phyloP scores from a whole-genome alignment of 768 basidiomycete species.

The Hypsizygus marmoreus region DNA sequence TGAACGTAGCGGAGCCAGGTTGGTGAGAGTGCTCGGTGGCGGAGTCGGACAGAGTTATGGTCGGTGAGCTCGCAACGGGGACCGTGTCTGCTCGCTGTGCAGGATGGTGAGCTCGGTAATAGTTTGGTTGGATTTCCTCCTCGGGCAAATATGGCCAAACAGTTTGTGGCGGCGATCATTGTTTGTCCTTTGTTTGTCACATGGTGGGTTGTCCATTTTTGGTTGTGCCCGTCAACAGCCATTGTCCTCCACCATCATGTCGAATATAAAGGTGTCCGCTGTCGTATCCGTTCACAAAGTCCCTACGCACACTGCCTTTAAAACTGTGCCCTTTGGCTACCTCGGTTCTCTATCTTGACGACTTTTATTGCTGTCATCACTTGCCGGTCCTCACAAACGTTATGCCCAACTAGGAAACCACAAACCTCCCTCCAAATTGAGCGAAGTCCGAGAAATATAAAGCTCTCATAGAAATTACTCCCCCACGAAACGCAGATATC shows the following conservation, averaged over 20 bases:
- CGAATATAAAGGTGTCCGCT: slow-evolving; percentile 10
- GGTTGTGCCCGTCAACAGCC: slow-evolving; percentile 8
- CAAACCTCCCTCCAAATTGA: slow-evolving; percentile 41
- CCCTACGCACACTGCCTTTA: slow-evolving; percentile 1
- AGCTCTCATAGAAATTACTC: slow-evolving; percentile 9
- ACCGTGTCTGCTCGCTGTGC: slow-evolving; percentile 20
- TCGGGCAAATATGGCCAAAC: slow-evolving; percentile 35
- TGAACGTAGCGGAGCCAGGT: slow-evolving; percentile 17
- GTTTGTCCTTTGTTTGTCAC: no score
- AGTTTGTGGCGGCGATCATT: slow-evolving; percentile 21
- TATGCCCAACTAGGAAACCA: slow-evolving; percentile 47
- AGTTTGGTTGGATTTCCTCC: slow-evolving; percentile 37
- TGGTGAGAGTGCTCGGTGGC: neutral
- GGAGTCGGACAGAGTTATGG: slow-evolving; percentile 17
- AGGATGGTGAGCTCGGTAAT: slow-evolving; percentile 26
- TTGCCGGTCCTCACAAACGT: slow-evolving; percentile 37
- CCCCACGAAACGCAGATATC: slow-evolving; percentile 1
- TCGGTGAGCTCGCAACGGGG: slow-evolving; percentile 11
- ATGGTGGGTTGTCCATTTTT: slow-evolving; percentile 18
- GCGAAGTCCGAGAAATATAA: slow-evolving; percentile 22
- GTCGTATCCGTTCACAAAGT: slow-evolving; percentile 4
- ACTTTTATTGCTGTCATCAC: neutral
- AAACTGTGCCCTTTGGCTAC: neutral
- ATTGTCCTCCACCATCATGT: slow-evolving; percentile 26
- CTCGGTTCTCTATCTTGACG: neutral